Base-by-base conservation (phyloP, 1,139 yeast species). In the Debaryomycetaceae sp. region DNA sequence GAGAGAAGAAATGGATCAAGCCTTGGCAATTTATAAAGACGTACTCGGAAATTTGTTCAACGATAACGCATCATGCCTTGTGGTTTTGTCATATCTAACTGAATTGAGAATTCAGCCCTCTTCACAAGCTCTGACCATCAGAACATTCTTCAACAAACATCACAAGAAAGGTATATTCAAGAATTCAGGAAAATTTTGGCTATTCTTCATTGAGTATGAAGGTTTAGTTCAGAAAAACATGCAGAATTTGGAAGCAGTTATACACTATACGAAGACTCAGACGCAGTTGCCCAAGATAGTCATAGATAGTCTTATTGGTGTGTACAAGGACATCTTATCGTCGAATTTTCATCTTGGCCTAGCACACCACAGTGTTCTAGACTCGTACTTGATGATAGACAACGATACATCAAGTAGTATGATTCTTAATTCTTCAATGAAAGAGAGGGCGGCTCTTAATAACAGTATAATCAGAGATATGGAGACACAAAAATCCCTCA, bases 161-260 rank as follows among this genome's bases (percentile, higher is more conserved):
- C 65, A 76, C 47, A 66, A 65, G 24, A 63, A 67, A 22, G 58
- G 63, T 2, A 54, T 66, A 3, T 54, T 82, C 33, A 61, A 62
- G 41, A 56, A 63, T 5, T 77, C 81, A 1, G 59, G 62, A 4
- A 57, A 69, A 22, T 84, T 82, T 51, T 84, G 90, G 90, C 60
- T 64, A 17, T 72, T 75, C 40, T 81, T 64, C 49, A 71, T 83
- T 46, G 76, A 78, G 40, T 80, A 75, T 54, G 86, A 83, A 51
- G 68, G 68, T 1, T 57, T 69, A 27, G 45, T 52, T 0, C 66
- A 68, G 42, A 65, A 67, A 29, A 78, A 81, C 49, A 65, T 71
- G 38, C 55, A 54, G 24, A 79, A 78, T 51, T 53, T 82, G 37
- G 60, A 66, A 33, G 63, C 62, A 37, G 64, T 83, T 13, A 63